A percentile compares a stretch with the other conserved stretches of the same genome.
Conservation (phyloP, 192 early-diverging fungal genomes). For the Chytriomyces sp. region DNA sequence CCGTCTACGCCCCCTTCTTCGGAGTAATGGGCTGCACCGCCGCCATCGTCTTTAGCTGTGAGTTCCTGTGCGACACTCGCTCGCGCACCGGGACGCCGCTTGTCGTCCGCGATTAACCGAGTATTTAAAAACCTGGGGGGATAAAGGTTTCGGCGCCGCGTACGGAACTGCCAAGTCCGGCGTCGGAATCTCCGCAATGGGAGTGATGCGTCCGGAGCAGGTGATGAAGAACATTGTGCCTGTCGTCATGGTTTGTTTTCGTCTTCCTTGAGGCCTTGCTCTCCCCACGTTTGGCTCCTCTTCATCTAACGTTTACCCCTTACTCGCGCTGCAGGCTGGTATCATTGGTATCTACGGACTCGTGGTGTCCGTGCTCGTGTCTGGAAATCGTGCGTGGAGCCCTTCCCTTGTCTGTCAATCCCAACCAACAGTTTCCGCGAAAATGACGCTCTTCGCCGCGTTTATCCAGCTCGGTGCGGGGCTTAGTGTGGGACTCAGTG, state of each 20-base stretch:
- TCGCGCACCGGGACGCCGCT: too few species aligned
- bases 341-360: constrained; percentile 99
- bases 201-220: constrained; percentile 89
- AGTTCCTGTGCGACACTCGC: too few species aligned
- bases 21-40: constrained; percentile 88
- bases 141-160: constrained; percentile 90
- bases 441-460: constrained; percentile 63
- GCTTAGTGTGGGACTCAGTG: constrained; percentile 87
- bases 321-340: too few species aligned
- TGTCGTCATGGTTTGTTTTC: constrained; percentile 79
- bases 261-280: neutral
- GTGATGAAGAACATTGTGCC: constrained; percentile 78
- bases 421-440: constrained; percentile 1
- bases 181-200: constrained; percentile 92
- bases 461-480: constrained; percentile 96
- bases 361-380: constrained; percentile 88
- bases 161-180: constrained; percentile 98
- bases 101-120: too few species aligned
- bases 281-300: neutral
- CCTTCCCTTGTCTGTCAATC: neutral
- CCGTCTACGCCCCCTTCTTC: constrained; percentile 94
- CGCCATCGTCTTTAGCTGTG: constrained; percentile 79
- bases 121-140: too few species aligned
- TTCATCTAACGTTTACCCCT: too few species aligned
- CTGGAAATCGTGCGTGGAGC: constrained; percentile 60